Percentiles rank a stretch among this genome's conserved stretches.
Conservation (phyloP, 305 asterid genomes). For the Coffea humblotiana region DNA sequence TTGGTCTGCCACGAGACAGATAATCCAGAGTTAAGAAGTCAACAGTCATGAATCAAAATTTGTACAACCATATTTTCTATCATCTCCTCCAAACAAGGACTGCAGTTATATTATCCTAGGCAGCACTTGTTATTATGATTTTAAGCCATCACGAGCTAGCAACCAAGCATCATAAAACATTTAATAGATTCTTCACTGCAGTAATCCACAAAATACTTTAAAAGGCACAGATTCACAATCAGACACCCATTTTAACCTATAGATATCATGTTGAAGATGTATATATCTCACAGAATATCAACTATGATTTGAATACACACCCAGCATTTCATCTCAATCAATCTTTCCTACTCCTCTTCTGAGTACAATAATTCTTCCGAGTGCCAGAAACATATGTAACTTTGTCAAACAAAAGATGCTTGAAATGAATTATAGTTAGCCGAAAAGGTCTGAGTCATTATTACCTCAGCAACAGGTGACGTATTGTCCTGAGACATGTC, state of each 20-base stretch:
- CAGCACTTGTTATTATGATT: neutral
- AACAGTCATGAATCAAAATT: neutral
- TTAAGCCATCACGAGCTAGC: neutral
- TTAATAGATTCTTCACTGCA: neutral
- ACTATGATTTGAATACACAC: neutral
- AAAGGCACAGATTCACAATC: neutral
- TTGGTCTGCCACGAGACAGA: conserved; percentile 37
- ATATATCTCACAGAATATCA: neutral
- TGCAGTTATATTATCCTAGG: neutral
- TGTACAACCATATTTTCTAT: neutral
- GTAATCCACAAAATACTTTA: neutral
- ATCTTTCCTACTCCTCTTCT: neutral
- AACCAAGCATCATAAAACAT: neutral
- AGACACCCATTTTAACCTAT: conserved; percentile 1
- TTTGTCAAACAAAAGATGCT: conserved; percentile 9
- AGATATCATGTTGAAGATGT: neutral
- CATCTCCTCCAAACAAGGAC: neutral
- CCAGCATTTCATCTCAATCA: neutral
- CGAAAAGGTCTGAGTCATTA: conserved; percentile 13
- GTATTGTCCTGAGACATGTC: conserved; percentile 46
- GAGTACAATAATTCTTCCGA: neutral
- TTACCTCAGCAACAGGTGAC: conserved; percentile 64
- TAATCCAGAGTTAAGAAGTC: conserved; percentile 13
- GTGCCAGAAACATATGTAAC: conserved; percentile 10
- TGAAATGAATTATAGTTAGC: conserved; percentile 1